Percentiles rank a stretch among this genome's conserved stretches.
Conservation (phyloP, 495 filamentous ascomycete genomes). For the Penicillium verhagenii region DNA sequence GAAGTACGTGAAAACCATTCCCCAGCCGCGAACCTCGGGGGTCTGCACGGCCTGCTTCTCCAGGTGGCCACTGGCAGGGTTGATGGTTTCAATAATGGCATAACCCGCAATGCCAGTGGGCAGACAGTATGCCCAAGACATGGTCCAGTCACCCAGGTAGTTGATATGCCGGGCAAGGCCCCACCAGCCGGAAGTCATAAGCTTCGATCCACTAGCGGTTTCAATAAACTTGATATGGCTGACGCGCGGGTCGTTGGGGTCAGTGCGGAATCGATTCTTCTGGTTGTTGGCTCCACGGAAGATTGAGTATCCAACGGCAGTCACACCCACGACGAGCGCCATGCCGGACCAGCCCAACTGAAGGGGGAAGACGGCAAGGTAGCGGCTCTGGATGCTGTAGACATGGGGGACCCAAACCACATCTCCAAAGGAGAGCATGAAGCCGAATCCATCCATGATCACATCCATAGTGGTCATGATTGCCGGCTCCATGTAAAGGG, state of each 20-base stretch:
- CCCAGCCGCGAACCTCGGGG: constrained; percentile 69
- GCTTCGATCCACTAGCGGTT: constrained; percentile 75
- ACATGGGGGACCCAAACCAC: constrained; percentile 91
- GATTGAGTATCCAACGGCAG: constrained; percentile 73
- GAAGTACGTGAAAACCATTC: constrained; percentile 90
- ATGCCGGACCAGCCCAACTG: constrained; percentile 67
- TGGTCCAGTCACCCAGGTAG: constrained; percentile 96
- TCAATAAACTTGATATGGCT: constrained; percentile 82
- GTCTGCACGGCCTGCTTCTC: constrained; percentile 64
- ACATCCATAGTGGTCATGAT: constrained; percentile 97
- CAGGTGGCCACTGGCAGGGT: constrained; percentile 50
- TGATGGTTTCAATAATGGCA: constrained; percentile 49
- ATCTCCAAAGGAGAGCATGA: constrained; percentile 96
- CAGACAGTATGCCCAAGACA: constrained; percentile 88
- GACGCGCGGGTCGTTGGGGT: constrained; percentile 79
- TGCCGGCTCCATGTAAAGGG: constrained; percentile 84
- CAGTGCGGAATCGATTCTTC: constrained; percentile 90
- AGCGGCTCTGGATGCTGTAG: constrained; percentile 84
- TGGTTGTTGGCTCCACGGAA: constrained; percentile 91
- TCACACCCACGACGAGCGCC: constrained; percentile 59
- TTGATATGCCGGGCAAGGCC: constrained; percentile 91
- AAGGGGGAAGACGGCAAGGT: constrained; percentile 79
- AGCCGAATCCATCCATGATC: constrained; percentile 91
- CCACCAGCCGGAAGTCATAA: constrained; percentile 94
- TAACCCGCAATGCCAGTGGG: constrained; percentile 89